Conservation (phyloP, 352 stramenopile genomes). For the Phytopythium helicoides region DNA sequence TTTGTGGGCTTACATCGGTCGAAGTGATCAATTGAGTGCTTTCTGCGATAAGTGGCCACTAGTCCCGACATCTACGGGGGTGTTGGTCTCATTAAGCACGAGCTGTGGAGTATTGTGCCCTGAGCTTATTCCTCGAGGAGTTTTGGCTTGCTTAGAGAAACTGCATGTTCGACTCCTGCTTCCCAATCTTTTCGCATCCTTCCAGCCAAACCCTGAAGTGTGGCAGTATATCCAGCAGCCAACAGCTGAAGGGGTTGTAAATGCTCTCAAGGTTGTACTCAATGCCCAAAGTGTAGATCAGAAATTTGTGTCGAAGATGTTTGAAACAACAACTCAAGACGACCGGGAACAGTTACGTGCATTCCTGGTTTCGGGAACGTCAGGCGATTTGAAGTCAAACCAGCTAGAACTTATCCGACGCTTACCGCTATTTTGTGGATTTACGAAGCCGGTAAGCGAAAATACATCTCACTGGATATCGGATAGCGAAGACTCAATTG, state of each 20-base stretch:
- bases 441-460: slow-evolving; percentile 11
- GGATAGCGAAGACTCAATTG: slow-evolving; percentile 8
- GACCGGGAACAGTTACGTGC: slow-evolving; percentile 40
- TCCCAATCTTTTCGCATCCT: slow-evolving; percentile 46
- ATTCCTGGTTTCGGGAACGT: slow-evolving; percentile 41
- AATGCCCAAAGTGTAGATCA: too few relatives aligned
- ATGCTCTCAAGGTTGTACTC: slow-evolving; percentile 15
- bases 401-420: slow-evolving; percentile 33
- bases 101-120: slow-evolving; percentile 45
- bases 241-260: slow-evolving; percentile 39
- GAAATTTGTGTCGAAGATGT: too few relatives aligned
- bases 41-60: slow-evolving; percentile 72
- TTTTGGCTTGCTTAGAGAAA: slow-evolving; percentile 39
- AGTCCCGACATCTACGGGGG: slow-evolving; percentile 47
- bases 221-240: slow-evolving; percentile 76
- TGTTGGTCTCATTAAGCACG: slow-evolving; percentile 36
- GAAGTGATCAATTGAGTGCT: slow-evolving; percentile 30
- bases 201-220: slow-evolving; percentile 52
- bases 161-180: slow-evolving; percentile 53
- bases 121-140: slow-evolving; percentile 48
- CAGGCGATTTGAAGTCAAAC: slow-evolving; percentile 28
- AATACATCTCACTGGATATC: slow-evolving; percentile 20
- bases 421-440: slow-evolving; percentile 55
- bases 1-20: slow-evolving; percentile 61
- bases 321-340: slow-evolving; percentile 4